Conservation (phyloP, 495 filamentous ascomycete genomes). For the Hypoxylon intermedium region DNA sequence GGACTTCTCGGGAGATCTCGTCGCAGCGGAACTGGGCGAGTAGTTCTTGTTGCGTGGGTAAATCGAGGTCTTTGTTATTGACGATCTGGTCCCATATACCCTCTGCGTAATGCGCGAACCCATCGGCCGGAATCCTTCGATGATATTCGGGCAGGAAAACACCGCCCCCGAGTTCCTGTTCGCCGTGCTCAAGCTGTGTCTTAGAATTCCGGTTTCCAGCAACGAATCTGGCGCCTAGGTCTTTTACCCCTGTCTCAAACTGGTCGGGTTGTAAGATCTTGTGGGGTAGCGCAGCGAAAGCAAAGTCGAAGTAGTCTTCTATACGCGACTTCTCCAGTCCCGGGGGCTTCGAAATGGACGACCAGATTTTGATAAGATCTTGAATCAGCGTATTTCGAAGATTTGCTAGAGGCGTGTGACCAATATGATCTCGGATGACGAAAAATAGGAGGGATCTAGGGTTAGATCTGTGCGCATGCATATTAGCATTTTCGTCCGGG, state of each 20-base stretch:
- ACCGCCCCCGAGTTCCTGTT: slow-evolving; percentile 75
- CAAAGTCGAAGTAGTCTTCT: slow-evolving; percentile 97
- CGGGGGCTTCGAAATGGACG: slow-evolving; percentile 84
- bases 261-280: slow-evolving; percentile 96
- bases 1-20: slow-evolving; percentile 87
- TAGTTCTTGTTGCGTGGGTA: slow-evolving; percentile 95
- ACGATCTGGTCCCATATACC: slow-evolving; percentile 98
- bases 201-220: slow-evolving; percentile 73
- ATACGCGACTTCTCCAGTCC: slow-evolving; percentile 89
- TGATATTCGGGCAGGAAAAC: slow-evolving; percentile 95
- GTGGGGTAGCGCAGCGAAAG: slow-evolving; percentile 93
- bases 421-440: slow-evolving; percentile 95
- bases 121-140: slow-evolving; percentile 92
- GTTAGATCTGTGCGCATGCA: slow-evolving; percentile 68
- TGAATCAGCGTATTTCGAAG: slow-evolving; percentile 88
- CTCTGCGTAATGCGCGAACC: slow-evolving; percentile 89
- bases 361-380: slow-evolving; percentile 90
- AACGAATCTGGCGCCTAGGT: slow-evolving; percentile 80
- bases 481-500: slow-evolving; percentile 1
- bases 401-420: slow-evolving; percentile 85
- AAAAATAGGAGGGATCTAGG: slow-evolving; percentile 96
- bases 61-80: slow-evolving; percentile 95
- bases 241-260: slow-evolving; percentile 80
- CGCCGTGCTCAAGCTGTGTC: slow-evolving; percentile 57
- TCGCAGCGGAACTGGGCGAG: slow-evolving; percentile 97